phyloP scores from a whole-genome alignment of 1,284 basidiomycete species.

The Mycena sp. region DNA sequence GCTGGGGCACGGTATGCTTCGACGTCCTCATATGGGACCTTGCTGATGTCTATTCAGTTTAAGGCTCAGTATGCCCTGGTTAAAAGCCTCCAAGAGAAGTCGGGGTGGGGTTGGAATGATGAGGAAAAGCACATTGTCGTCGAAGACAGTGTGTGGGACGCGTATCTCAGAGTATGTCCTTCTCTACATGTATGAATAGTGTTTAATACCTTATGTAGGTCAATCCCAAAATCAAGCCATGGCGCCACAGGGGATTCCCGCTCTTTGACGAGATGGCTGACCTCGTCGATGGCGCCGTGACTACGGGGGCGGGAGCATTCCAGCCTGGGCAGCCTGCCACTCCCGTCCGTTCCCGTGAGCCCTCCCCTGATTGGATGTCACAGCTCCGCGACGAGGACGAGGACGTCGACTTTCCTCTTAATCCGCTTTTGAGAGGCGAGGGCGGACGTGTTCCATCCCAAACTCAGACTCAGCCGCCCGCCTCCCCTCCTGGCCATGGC shows the following conservation, averaged over 20 bases:
- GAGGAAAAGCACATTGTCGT: not conserved
- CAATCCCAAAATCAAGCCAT: not conserved
- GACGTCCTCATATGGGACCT: not conserved
- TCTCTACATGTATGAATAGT: not conserved
- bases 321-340: not conserved
- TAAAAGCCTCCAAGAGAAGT: conserved; percentile 1
- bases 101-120: not conserved
- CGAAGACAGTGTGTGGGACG: not conserved
- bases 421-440: too few species aligned
- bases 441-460: too few species aligned
- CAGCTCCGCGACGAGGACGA: not conserved
- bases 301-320: not conserved
- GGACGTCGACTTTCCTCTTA: too few species aligned
- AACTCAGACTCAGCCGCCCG: too few species aligned
- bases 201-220: not conserved
- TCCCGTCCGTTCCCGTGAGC: too few species aligned
- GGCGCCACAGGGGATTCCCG: conserved; percentile 2
- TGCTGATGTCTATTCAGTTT: not conserved
- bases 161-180: not conserved
- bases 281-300: not conserved
- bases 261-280: conserved; percentile 10
- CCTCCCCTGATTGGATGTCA: not conserved
- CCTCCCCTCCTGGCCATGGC: too few species aligned
- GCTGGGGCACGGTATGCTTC: not conserved
- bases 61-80: not conserved